Conservation (phyloP, 2,329 filamentous ascomycete species). For the Apiospora hydei region DNA sequence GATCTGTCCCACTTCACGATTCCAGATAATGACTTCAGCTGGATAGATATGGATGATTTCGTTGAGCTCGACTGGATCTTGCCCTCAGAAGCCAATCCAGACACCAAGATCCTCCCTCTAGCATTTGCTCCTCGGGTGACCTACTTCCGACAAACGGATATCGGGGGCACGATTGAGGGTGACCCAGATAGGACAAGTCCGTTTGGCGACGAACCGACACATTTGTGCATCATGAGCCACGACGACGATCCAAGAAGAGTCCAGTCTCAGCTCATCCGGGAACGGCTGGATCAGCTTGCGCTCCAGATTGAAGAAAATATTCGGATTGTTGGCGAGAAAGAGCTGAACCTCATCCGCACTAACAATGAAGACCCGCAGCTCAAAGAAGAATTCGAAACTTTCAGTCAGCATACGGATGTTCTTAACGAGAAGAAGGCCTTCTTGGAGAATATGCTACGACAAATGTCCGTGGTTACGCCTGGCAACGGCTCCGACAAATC, state of each 20-base stretch:
- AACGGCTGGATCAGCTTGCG: slow-evolving; percentile 79
- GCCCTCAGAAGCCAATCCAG: slow-evolving; percentile 86
- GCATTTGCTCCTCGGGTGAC: slow-evolving; percentile 94
- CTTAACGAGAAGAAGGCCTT: slow-evolving; percentile 65
- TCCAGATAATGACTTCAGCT: slow-evolving; percentile 91
- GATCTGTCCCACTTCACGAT: slow-evolving; percentile 92
- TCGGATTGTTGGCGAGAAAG: slow-evolving; percentile 75
- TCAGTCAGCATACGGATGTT: slow-evolving; percentile 62
- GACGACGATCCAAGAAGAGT: slow-evolving; percentile 89
- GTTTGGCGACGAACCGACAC: slow-evolving; percentile 92
- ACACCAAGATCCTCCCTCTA: slow-evolving; percentile 92
- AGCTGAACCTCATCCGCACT: slow-evolving; percentile 68
- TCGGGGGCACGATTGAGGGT: slow-evolving; percentile 79
- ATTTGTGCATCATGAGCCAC: slow-evolving; percentile 93
- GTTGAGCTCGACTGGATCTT: slow-evolving; percentile 97
- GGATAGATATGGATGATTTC: slow-evolving; percentile 99
- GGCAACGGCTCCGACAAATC: slow-evolving; percentile 27
- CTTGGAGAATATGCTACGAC: slow-evolving; percentile 63
- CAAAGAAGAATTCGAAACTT: slow-evolving; percentile 66
- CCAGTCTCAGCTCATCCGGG: slow-evolving; percentile 84
- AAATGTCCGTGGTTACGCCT: slow-evolving; percentile 49
- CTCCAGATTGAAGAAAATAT: slow-evolving; percentile 80
- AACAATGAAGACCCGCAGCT: slow-evolving; percentile 57
- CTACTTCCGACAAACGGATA: slow-evolving; percentile 96
- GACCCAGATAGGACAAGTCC: slow-evolving; percentile 84